Conservation (phyloP, 345 rosid species). For the Citrus unshiu region DNA sequence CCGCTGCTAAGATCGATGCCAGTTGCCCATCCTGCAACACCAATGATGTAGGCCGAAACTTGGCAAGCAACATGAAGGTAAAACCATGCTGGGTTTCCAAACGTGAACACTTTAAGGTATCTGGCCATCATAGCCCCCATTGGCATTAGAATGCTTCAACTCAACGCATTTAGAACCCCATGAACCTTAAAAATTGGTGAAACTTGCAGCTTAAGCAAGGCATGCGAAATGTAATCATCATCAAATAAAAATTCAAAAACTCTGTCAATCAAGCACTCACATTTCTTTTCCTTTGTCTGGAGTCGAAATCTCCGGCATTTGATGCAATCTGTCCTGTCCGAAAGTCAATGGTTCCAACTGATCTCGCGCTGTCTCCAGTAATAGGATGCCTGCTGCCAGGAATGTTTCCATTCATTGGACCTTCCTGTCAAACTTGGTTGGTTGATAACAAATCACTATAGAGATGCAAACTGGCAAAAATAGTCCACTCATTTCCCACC, state of each 20-base stretch:
- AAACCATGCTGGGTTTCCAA: conserved; percentile 75
- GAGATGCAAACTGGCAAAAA: too few relatives aligned
- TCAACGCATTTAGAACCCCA: conserved; percentile 72
- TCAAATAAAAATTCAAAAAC: too few relatives aligned
- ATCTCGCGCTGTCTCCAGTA: conserved; percentile 22
- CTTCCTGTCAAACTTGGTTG: conserved; percentile 57
- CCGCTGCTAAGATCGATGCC: conserved; percentile 66
- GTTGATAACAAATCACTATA: too few relatives aligned
- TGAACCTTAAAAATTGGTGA: conserved; percentile 47
- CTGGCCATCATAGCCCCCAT: conserved; percentile 69
- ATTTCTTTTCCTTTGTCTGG: conserved; percentile 48
- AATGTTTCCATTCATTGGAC: conserved; percentile 26
- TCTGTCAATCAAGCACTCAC: conserved; percentile 34
- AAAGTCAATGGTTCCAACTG: conserved; percentile 38
- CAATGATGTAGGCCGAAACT: conserved; percentile 63
- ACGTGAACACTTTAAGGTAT: conserved; percentile 66
- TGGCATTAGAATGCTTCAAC: conserved; percentile 86
- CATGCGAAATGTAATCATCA: background rate
- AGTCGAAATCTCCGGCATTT: conserved; percentile 21
- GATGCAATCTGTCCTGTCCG: conserved; percentile 36
- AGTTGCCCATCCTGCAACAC: conserved; percentile 81
- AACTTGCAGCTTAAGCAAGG: background rate
- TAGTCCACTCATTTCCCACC: conserved; percentile 34
- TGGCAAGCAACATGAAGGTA: conserved; percentile 71
- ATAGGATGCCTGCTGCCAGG: conserved; percentile 3